Evolutionary conservation across 1,284 basidiomycete species (phyloP), one percentile per base, ranked within the genome.

Genomic region (Malassezia obtusa): DNA sequence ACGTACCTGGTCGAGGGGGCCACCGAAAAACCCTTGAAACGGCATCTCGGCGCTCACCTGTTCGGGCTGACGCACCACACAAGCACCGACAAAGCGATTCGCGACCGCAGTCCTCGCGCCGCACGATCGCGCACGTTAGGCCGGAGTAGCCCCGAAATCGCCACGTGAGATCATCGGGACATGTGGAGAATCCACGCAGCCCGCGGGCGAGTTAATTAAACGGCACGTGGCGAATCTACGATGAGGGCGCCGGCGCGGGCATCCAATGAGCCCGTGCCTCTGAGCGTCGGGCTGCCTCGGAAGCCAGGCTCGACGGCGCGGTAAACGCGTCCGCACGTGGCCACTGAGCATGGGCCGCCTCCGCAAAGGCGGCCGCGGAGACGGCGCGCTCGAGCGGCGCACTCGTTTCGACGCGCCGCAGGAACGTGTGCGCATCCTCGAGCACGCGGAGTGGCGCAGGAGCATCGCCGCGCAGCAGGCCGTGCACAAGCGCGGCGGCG

Each of bases 241-340:
- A 31, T 31, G 10, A 14, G 11, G 30, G 11, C 4, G 3, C 11
- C 3, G 33, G 15, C 5, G 33, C 15, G 15, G 33, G 33, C 14
- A 35, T 15, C 40, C 40, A 43, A 7, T 4, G 11, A 25, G 17
- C 40, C 24, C 45, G 45, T 19, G 14, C 11, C 35, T 11, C 12
- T 6, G 45, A 31, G 45, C 45, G 45, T 4, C 22, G 25, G 8
- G 30, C 32, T 2, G 45, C 31, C 6, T 24, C 24, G 4, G 21
- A 12, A 2, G 12, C 25, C 7, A 46, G 32, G 2, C 26, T 24
- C 3, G n/a, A 4, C 7, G 33, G 4, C 7, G 61, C 52, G 41
- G 64, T 67, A 53, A 79, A 77, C 10, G 67, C 71, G 57, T 67
- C 73, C 3, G 77, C 77, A 1, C 75, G 59, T 4, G 75, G 75